A percentile compares a stretch with the other conserved stretches of the same genome.
Evolutionary conservation across 148 eudicot genomes (phyloP).

Genomic region (Heliamphora exappendiculata): DNA sequence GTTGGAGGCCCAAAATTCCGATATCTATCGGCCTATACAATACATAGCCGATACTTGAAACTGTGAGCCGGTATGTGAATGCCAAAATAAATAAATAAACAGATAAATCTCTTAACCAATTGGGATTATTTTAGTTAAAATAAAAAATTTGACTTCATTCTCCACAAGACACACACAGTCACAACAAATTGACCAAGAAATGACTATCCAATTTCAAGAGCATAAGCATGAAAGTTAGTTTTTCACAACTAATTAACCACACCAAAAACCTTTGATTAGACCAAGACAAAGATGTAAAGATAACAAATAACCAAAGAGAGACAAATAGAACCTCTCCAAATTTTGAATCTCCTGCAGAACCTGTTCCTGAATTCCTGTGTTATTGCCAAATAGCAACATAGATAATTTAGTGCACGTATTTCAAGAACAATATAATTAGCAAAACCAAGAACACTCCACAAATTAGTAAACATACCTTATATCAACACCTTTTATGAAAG

Average conservation of each 20-base stretch:
- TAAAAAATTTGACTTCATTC: neutral
- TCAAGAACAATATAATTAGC: neutral
- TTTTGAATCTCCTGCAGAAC: constrained; percentile 60
- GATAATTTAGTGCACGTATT: constrained; percentile 3
- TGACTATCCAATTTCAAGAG: neutral
- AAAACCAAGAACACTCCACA: constrained; percentile 4
- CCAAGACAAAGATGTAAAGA: neutral
- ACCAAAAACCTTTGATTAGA: neutral
- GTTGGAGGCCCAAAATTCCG: too few species aligned
- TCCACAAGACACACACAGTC: neutral
- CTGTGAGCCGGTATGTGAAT: too few species aligned
- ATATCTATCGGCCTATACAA: too few species aligned
- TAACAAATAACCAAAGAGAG: neutral
- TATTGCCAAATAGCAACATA: constrained; percentile 20
- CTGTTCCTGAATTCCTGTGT: constrained; percentile 49
- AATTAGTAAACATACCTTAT: constrained; percentile 42
- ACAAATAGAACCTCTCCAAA: constrained; percentile 75
- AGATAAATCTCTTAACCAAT: neutral
- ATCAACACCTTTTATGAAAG: constrained; percentile 96
- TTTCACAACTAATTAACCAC: neutral
- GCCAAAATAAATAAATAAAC: neutral
- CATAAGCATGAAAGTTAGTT: neutral
- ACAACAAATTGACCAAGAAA: neutral
- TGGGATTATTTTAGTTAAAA: neutral
- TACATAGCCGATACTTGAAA: too few species aligned